Percentiles rank a stretch among this genome's conserved stretches.
Conservation (phyloP, 345 rosid species). For the Lepidium sativum region DNA sequence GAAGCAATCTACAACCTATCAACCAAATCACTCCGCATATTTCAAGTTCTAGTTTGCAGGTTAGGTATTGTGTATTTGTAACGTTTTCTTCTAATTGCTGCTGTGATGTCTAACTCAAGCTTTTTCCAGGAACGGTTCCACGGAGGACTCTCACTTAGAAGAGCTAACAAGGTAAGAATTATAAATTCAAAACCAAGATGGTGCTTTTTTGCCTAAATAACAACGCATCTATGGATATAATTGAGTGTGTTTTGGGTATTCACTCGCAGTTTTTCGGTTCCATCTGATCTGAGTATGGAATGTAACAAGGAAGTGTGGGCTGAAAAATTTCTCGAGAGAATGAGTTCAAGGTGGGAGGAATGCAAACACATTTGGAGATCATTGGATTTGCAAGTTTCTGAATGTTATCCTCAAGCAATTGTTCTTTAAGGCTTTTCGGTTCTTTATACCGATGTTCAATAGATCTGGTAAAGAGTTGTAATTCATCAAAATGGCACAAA, state of each 20-base stretch:
- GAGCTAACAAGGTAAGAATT: conserved; percentile 65
- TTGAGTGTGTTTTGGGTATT: not conserved
- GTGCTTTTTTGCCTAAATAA: not conserved
- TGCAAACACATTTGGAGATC: conserved; percentile 63
- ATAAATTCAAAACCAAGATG: not conserved
- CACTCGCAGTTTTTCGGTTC: conserved; percentile 69
- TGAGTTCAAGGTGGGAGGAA: conserved; percentile 51
- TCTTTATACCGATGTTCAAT: not conserved
- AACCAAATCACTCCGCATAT: conserved; percentile 71
- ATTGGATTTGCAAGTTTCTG: conserved; percentile 61
- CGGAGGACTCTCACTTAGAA: conserved; percentile 38
- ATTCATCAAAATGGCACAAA: not conserved
- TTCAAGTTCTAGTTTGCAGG: conserved; percentile 59
- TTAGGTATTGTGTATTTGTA: conserved; percentile 7
- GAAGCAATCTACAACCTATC: conserved; percentile 81
- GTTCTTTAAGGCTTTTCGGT: conserved; percentile 33
- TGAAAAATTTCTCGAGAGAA: conserved; percentile 37
- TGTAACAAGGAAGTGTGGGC: conserved; percentile 79
- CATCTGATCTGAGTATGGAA: conserved; percentile 81
- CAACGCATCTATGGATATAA: not conserved
- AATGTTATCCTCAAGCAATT: conserved; percentile 83
- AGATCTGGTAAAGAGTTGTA: not conserved
- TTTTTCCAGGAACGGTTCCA: conserved; percentile 35
- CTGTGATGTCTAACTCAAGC: conserved; percentile 9
- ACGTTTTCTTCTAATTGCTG: not conserved